Percentiles rank a stretch among this genome's conserved stretches.
Evolutionary conservation across 257 asterid genomes (phyloP).

Genomic region (Henckelia pumila): DNA sequence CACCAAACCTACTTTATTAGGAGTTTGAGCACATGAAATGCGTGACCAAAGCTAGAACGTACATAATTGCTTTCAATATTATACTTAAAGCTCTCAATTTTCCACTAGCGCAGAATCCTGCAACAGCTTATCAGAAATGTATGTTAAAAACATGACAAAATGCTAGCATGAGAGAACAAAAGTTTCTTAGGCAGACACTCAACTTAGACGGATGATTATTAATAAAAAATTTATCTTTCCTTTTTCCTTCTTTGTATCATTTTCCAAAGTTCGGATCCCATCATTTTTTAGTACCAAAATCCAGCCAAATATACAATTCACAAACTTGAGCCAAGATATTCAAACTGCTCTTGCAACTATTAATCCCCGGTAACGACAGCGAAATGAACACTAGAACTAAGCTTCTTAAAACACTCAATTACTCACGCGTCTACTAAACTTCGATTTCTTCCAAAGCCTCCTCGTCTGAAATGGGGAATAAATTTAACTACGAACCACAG

Average conservation of each 20-base stretch:
- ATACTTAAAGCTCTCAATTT: conserved; percentile 8
- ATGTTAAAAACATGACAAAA: too few species aligned
- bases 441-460: not conserved
- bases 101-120: not conserved
- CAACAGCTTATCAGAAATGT: too few species aligned
- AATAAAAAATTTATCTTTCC: not conserved
- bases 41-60: not conserved
- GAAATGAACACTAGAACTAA: not conserved
- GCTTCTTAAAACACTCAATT: not conserved
- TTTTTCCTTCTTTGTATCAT: not conserved
- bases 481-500: not conserved
- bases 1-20: not conserved
- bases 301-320: not conserved
- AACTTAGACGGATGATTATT: not conserved
- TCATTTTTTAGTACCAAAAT: not conserved
- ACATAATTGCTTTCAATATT: not conserved
- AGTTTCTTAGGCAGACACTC: not conserved
- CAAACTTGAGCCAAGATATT: not conserved
- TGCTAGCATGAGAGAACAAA: not conserved
- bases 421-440: not conserved
- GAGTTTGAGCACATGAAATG: not conserved
- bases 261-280: not conserved
- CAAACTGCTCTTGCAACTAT: conserved; percentile 3
- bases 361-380: conserved; percentile 2
- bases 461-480: not conserved